These are phyloP conservation scores for Ampelomyces quisqualis DNA, from an alignment of 2,329 filamentous ascomycete species.

Conservation along the genomic window DNA sequence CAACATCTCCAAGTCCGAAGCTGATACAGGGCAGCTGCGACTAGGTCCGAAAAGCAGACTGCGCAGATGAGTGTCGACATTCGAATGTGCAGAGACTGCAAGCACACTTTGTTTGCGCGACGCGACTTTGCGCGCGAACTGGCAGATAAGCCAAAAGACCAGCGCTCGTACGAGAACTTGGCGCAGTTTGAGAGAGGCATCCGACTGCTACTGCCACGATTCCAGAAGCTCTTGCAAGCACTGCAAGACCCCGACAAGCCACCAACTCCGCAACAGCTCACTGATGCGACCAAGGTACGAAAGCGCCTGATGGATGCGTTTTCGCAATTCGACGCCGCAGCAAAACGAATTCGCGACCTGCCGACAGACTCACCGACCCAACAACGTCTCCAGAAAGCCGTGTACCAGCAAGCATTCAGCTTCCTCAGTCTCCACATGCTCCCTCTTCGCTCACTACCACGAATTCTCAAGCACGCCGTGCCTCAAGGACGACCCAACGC, in stretches of 20 bases:
- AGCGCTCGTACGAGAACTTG: conserved; percentile 79
- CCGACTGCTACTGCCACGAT: conserved; percentile 74
- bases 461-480: conserved; percentile 56
- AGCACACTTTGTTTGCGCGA: conserved; percentile 67
- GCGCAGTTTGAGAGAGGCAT: conserved; percentile 88
- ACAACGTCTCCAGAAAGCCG: conserved; percentile 71
- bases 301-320: conserved; percentile 88
- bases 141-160: conserved; percentile 67
- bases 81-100: conserved; percentile 91
- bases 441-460: conserved; percentile 63
- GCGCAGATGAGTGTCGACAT: conserved; percentile 72
- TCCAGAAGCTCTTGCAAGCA: conserved; percentile 72
- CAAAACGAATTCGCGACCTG: conserved; percentile 77
- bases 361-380: conserved; percentile 72
- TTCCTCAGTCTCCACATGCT: conserved; percentile 92
- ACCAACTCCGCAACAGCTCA: conserved; percentile 68
- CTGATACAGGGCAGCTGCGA: conserved; percentile 26
- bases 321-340: conserved; percentile 79
- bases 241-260: conserved; percentile 72
- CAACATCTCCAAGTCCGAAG: not conserved
- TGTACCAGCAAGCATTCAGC: conserved; percentile 77
- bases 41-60: conserved; percentile 47
- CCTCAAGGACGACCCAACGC: conserved; percentile 49
- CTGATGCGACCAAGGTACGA: conserved; percentile 85
- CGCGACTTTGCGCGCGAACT: conserved; percentile 76